Evolutionary conservation across 306 rosid genomes (phyloP).

Genomic region (Sphenostylis stenocarpa): DNA sequence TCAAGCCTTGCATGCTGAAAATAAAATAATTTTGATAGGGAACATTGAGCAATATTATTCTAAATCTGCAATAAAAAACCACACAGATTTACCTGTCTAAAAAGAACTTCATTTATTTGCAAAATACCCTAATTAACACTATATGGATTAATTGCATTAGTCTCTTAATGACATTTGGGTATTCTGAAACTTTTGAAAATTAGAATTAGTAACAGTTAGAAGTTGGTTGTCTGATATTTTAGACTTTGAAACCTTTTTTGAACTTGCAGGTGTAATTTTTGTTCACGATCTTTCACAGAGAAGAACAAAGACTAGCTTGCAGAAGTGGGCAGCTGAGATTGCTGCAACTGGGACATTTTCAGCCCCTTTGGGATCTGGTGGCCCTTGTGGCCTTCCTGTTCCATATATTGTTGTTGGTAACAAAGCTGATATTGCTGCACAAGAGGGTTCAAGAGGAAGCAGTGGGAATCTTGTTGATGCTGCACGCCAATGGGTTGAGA

Average conservation of each 20-base stretch:
- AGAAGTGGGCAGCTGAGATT: slow-evolving; percentile 94
- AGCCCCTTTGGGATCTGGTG: slow-evolving; percentile 93
- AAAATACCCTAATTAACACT: neutral
- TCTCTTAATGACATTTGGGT: neutral
- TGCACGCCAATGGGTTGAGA: slow-evolving; percentile 99
- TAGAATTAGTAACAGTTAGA: slow-evolving; percentile 3
- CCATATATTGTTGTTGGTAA: slow-evolving; percentile 88
- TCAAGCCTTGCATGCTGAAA: slow-evolving; percentile 12
- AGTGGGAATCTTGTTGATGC: slow-evolving; percentile 96
- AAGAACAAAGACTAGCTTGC: slow-evolving; percentile 91
- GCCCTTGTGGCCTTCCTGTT: slow-evolving; percentile 96
- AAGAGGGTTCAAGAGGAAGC: slow-evolving; percentile 90
- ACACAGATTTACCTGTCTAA: neutral
- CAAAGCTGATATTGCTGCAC: slow-evolving; percentile 93
- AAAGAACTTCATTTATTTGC: slow-evolving; percentile 17
- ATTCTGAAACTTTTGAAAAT: slow-evolving; percentile 15
- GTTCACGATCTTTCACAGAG: slow-evolving; percentile 99
- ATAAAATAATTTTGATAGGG: neutral
- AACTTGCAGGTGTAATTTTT: slow-evolving; percentile 85
- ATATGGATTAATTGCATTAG: neutral
- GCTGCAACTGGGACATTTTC: slow-evolving; percentile 90
- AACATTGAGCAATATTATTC: neutral
- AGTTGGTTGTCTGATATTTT: slow-evolving; percentile 24
- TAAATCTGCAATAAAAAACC: neutral
- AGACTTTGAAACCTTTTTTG: slow-evolving; percentile 24